Evolutionary conservation across 1,284 basidiomycete genomes (phyloP).

Genomic region (Cryptococcus maquisensis): DNA sequence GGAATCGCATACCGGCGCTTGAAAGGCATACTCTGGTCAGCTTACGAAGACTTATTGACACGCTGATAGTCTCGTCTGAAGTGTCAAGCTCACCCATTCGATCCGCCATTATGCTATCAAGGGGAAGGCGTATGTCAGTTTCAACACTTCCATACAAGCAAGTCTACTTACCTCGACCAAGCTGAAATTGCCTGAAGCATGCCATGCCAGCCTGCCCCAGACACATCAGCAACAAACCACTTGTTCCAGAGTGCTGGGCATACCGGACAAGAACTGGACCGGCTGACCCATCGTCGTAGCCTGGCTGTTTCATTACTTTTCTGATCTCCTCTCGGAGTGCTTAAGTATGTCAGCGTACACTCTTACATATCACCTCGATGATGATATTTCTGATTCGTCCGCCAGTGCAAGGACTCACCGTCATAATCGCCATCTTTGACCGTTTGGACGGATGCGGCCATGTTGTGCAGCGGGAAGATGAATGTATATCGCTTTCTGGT

Average conservation of each 20-base stretch:
- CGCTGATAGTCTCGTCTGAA: background rate
- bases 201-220: conserved; percentile 53
- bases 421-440: conserved; percentile 41
- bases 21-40: background rate
- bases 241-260: background rate
- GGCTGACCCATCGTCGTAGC: conserved; percentile 48
- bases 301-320: conserved; percentile 45
- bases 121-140: conserved; percentile 8
- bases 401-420: conserved; percentile 16
- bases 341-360: conserved; percentile 1
- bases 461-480: background rate
- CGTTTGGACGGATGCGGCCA: background rate
- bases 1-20: conserved; percentile 50
- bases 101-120: conserved; percentile 52
- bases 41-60: background rate
- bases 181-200: conserved; percentile 52
- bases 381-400: background rate
- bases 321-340: conserved; percentile 43
- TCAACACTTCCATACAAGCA: background rate
- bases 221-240: conserved; percentile 2
- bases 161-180: conserved; percentile 31
- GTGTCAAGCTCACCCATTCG: conserved; percentile 47
- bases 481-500: too few species aligned
- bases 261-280: conserved; percentile 48
- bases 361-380: background rate